These are phyloP conservation scores for Gryganskiella cystojenkinii DNA, from an alignment of 192 early-diverging fungal genomes.

Conservation along the genomic window DNA sequence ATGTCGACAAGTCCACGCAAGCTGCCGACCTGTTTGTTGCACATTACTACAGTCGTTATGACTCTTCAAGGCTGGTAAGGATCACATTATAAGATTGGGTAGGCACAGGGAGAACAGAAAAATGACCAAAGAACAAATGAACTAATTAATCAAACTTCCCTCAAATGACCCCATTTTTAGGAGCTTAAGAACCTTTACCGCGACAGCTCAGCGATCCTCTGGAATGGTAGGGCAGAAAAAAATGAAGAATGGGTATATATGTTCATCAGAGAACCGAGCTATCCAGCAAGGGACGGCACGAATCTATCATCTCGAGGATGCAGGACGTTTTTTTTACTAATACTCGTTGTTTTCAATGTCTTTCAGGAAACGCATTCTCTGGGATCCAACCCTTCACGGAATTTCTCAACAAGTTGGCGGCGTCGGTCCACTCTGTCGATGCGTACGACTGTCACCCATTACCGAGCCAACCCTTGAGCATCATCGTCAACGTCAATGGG, in stretches of 20 bases:
- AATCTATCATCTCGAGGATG: too few relatives aligned
- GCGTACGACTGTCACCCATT: constrained; percentile 64
- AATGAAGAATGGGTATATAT: too few relatives aligned
- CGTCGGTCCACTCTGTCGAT: constrained; percentile 54
- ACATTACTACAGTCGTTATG: constrained; percentile 59
- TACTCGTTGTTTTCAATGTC: not conserved
- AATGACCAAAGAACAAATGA: too few relatives aligned
- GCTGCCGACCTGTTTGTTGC: constrained; percentile 63
- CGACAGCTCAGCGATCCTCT: constrained; percentile 60
- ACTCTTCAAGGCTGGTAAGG: constrained; percentile 49
- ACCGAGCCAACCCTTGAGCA: constrained; percentile 58
- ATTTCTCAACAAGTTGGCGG: constrained; percentile 54
- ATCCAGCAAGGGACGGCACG: too few relatives aligned
- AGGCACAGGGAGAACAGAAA: too few relatives aligned
- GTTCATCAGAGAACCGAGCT: too few relatives aligned
- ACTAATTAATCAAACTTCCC: too few relatives aligned
- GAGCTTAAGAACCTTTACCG: constrained; percentile 56
- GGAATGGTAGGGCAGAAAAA: constrained; percentile 68
- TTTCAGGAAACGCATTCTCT: constrained; percentile 57
- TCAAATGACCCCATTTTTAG: constrained; percentile 16
- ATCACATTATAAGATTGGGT: too few relatives aligned
- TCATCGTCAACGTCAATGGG: constrained; percentile 60
- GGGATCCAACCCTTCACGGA: constrained; percentile 57
- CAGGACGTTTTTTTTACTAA: constrained; percentile 4
- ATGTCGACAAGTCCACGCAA: constrained; percentile 51